Evolutionary conservation across 2,329 filamentous ascomycete genomes (phyloP), one percentile per base, ranked within the genome.

Genomic region (Fusarium oligoseptatum): DNA sequence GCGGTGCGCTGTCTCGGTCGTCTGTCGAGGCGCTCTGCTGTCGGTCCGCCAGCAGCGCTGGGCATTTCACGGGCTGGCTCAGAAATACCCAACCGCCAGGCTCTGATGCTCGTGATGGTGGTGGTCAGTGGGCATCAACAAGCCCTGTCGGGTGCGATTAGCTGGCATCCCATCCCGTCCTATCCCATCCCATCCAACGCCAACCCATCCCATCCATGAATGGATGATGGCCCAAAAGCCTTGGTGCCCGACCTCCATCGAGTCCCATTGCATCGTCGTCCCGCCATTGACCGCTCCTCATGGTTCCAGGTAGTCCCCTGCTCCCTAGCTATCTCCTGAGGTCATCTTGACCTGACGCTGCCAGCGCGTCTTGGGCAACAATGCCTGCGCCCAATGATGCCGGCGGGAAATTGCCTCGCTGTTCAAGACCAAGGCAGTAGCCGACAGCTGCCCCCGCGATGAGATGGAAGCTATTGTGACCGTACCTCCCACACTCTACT

Each of bases 271-370:
- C 70, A 69, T 76, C 67, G 64, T 66, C 68, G 69, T 72, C 68
- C 70, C 52, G 66, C 77, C 74, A 78, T 80, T 80, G 78, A 82
- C 80, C 80, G 80, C 80, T 82, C 75, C 76, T 81, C 77, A 64
- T 71, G 68, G 73, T 80, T 73, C 80, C 75, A 75, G 80, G 80
- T 78, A 78, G 77, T 81, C 73, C 80, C 80, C 81, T 82, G 80
- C 77, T 79, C 73, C 66, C 66, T 62, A 66, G 67, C 75, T 78
- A 79, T 76, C 73, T 76, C 75, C 74, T 76, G 75, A 77, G 70
- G 73, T 75, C 77, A 75, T 73, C 74, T 77, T 73, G 77, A 80
- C 76, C 77, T 78, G 77, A 77, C 66, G 71, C 72, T 76, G 73
- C 72, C 77, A 77, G 72, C 76, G 67, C 72, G 76, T 61, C 77